Evolutionary conservation across 495 filamentous ascomycete genomes (phyloP).

Genomic region (Penicillium turbatum): DNA sequence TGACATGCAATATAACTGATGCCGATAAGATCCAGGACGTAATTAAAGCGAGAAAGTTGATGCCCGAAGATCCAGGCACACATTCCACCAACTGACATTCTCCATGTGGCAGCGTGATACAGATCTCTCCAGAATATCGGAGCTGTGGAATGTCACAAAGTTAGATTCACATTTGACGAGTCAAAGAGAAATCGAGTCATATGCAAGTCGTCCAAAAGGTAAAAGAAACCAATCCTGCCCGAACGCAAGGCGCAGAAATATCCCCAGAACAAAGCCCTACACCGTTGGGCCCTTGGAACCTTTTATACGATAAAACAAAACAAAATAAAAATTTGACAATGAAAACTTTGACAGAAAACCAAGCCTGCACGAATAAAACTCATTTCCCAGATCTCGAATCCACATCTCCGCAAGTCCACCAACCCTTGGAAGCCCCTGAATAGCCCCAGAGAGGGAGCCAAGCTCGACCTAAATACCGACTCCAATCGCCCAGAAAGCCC

Average conservation of each 20-base stretch:
- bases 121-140: constrained; percentile 1
- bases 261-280: neutral
- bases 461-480: constrained; percentile 8
- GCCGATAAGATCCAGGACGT: no score
- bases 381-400: neutral
- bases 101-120: neutral
- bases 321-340: neutral
- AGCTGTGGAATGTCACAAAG: constrained; percentile 1
- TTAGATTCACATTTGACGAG: neutral
- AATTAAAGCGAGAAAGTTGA: no score
- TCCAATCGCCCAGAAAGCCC: constrained; percentile 5
- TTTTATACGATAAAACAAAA: constrained; percentile 1
- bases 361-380: neutral
- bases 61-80: constrained; percentile 3
- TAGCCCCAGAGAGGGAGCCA: constrained; percentile 22
- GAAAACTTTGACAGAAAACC: neutral
- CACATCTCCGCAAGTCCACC: neutral
- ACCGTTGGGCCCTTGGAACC: neutral
- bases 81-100: constrained; percentile 1
- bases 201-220: neutral
- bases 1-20: no score
- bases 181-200: neutral
- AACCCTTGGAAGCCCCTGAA: constrained; percentile 14
- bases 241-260: neutral
- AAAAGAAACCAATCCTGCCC: neutral